These are phyloP conservation scores for Tricholoma terreum DNA, from an alignment of 768 basidiomycete genomes.

Conservation along the genomic window DNA sequence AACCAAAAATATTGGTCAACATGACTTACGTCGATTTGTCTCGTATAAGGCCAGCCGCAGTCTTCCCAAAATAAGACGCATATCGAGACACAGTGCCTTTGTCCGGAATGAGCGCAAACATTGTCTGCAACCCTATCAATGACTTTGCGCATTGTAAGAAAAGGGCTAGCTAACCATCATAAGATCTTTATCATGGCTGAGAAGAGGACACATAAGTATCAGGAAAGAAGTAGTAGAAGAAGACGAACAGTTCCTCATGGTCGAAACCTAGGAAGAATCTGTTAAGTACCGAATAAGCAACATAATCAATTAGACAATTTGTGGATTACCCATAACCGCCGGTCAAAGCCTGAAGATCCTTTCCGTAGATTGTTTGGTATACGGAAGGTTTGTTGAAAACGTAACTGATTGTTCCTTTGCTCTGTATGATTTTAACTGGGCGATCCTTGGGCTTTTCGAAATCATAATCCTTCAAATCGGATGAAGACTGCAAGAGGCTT, in stretches of 20 bases:
- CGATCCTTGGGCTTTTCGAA: slow-evolving; percentile 10
- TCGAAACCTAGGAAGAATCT: slow-evolving; percentile 20
- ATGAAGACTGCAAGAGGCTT: neutral
- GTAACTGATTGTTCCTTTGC: slow-evolving; percentile 14
- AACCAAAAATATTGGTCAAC: neutral
- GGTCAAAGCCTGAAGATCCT: slow-evolving; percentile 12
- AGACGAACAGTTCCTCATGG: slow-evolving; percentile 12
- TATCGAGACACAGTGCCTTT: slow-evolving; percentile 11
- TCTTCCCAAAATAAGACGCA: slow-evolving; percentile 14
- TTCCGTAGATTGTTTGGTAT: slow-evolving; percentile 14
- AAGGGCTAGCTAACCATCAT: slow-evolving; percentile 14
- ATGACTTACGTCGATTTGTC: slow-evolving; percentile 8
- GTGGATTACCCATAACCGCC: slow-evolving; percentile 18
- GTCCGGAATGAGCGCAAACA: slow-evolving; percentile 20
- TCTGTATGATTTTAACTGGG: slow-evolving; percentile 8
- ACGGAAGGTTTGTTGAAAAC: slow-evolving; percentile 15
- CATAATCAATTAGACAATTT: neutral
- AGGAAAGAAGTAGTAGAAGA: neutral
- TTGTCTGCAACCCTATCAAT: slow-evolving; percentile 6
- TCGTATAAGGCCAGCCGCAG: slow-evolving; percentile 9
- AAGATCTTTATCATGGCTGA: slow-evolving; percentile 20
- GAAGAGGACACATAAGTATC: no score
- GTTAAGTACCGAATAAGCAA: neutral
- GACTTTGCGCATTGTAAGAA: neutral
- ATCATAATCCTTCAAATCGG: slow-evolving; percentile 1